Conservation (phyloP, 1,139 yeast species). For the Taphrina confusa region DNA sequence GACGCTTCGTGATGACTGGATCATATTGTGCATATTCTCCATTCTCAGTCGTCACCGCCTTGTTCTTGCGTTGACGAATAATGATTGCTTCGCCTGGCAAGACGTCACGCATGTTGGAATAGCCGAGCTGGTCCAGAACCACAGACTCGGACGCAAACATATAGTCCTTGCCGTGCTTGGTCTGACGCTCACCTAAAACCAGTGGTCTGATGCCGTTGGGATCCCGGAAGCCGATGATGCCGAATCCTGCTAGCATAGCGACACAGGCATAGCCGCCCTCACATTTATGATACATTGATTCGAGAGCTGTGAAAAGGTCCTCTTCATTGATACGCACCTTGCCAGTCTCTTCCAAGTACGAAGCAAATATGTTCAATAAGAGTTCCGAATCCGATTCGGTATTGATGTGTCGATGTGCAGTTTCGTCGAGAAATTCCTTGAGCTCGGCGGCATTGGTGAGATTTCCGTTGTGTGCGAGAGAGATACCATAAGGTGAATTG, state of each 20-base stretch:
- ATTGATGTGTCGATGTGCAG: slow-evolving; percentile 93
- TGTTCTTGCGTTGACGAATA: slow-evolving; percentile 53
- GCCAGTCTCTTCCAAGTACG: slow-evolving; percentile 86
- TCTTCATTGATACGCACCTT: slow-evolving; percentile 89
- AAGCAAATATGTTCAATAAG: slow-evolving; percentile 82
- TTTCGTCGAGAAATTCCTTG: slow-evolving; percentile 79
- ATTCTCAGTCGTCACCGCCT: slow-evolving; percentile 27
- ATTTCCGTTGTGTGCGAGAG: slow-evolving; percentile 90
- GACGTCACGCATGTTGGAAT: slow-evolving; percentile 73
- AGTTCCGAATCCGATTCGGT: slow-evolving; percentile 96
- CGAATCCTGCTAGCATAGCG: slow-evolving; percentile 94
- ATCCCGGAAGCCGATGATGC: slow-evolving; percentile 92
- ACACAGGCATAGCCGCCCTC: slow-evolving; percentile 97
- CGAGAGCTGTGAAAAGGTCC: slow-evolving; percentile 82
- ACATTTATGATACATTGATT: slow-evolving; percentile 74
- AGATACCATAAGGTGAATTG: slow-evolving; percentile 92
- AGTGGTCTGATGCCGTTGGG: slow-evolving; percentile 96
- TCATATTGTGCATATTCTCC: slow-evolving; percentile 29
- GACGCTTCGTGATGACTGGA: slow-evolving; percentile 50
- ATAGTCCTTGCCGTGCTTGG: slow-evolving; percentile 76
- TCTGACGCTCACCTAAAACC: slow-evolving; percentile 71
- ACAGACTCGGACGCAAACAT: slow-evolving; percentile 97
- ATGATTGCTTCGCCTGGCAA: slow-evolving; percentile 96
- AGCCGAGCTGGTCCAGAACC: slow-evolving; percentile 91
- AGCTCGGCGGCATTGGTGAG: slow-evolving; percentile 81